Conservation (phyloP, 176 grass and related monocot species). For the Carex cristatella region DNA sequence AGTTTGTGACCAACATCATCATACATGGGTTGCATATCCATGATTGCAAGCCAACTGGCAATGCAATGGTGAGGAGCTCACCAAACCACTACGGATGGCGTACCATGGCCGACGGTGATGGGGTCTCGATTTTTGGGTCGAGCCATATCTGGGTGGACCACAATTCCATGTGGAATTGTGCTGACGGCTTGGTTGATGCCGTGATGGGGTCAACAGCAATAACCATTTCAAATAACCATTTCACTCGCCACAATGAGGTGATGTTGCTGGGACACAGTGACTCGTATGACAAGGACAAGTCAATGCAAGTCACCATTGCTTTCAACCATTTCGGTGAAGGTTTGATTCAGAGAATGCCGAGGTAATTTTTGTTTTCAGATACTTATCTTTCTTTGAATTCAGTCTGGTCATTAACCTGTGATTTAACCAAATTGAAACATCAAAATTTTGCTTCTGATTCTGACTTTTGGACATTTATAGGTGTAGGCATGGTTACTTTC, state of each 20-base stretch:
- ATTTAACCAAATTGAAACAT: not conserved
- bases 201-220: constrained; percentile 13
- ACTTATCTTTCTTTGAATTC: not conserved
- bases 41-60: constrained; percentile 26
- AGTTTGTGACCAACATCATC: constrained; percentile 26
- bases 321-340: constrained; percentile 47
- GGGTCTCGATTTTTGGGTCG: not conserved
- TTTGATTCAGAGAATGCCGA: constrained; percentile 52
- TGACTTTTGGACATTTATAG: constrained; percentile 3
- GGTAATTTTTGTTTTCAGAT: constrained; percentile 8
- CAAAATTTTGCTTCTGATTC: not conserved
- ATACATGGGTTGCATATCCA: constrained; percentile 38
- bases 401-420: not conserved
- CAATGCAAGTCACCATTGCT: constrained; percentile 40
- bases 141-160: constrained; percentile 44
- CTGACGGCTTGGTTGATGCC: constrained; percentile 42
- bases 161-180: constrained; percentile 33
- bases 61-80: constrained; percentile 31
- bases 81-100: constrained; percentile 25
- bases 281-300: constrained; percentile 26
- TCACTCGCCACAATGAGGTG: constrained; percentile 41
- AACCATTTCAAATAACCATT: constrained; percentile 32
- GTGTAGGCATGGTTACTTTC: constrained; percentile 41
- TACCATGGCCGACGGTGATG: constrained; percentile 38
- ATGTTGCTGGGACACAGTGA: constrained; percentile 43